Percentiles rank a stretch among this genome's conserved stretches.
Conservation (phyloP, 1,284 basidiomycete species). For the Salmacisia buchloeana region DNA sequence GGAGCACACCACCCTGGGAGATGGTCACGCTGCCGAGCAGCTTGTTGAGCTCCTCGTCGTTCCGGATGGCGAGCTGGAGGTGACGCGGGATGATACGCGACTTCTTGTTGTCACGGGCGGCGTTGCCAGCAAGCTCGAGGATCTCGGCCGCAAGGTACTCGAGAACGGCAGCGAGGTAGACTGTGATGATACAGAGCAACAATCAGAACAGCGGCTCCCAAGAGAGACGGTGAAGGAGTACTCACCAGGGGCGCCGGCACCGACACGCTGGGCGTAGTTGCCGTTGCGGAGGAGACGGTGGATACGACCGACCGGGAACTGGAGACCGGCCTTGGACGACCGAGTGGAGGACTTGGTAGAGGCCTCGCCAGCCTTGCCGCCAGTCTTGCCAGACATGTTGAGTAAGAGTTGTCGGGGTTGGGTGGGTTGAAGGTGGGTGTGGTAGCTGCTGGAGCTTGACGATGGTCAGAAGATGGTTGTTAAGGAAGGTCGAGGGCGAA, state of each 20-base stretch:
- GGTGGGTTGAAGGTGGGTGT: slow-evolving; percentile 4
- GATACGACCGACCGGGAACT: slow-evolving; percentile 79
- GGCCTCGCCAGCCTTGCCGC: slow-evolving; percentile 50
- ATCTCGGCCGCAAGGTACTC: slow-evolving; percentile 83
- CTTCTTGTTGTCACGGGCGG: slow-evolving; percentile 65
- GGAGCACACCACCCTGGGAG: slow-evolving; percentile 85
- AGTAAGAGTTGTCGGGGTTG: neutral
- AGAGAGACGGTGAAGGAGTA: slow-evolving; percentile 21
- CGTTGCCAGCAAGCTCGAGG: slow-evolving; percentile 80
- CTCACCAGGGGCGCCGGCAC: slow-evolving; percentile 68
- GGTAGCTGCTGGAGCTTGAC: slow-evolving; percentile 2
- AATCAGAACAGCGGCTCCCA: neutral
- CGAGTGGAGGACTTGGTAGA: slow-evolving; percentile 62
- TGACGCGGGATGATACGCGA: slow-evolving; percentile 87
- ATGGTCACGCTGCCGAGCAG: slow-evolving; percentile 79
- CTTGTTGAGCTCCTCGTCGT: slow-evolving; percentile 59
- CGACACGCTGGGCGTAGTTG: slow-evolving; percentile 74
- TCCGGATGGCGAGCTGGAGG: slow-evolving; percentile 77
- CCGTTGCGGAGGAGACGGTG: slow-evolving; percentile 78
- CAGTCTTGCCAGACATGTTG: slow-evolving; percentile 52
- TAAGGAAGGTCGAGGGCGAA: no score
- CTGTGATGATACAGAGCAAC: slow-evolving; percentile 54
- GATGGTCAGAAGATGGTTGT: slow-evolving; percentile 5
- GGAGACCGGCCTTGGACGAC: slow-evolving; percentile 64
- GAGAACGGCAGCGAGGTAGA: slow-evolving; percentile 77